Conservation (phyloP, 2,329 filamentous ascomycete species). For the Purpureocillium takamizusanense region DNA sequence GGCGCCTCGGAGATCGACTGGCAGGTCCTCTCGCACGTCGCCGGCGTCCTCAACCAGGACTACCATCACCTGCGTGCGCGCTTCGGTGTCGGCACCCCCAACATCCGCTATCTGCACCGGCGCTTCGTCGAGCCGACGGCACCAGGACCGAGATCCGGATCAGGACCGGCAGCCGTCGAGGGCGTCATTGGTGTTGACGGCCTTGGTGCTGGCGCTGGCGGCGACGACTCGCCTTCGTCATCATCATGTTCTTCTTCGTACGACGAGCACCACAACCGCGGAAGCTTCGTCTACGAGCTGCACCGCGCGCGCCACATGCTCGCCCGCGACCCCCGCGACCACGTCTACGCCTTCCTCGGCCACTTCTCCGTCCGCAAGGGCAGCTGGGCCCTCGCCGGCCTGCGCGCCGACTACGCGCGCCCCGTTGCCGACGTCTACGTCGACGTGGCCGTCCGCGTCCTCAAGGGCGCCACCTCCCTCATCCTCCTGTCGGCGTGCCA, state of each 20-base stretch:
- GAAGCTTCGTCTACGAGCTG: conserved; percentile 25
- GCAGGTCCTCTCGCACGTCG: conserved; percentile 20
- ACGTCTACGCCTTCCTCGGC: conserved; percentile 25
- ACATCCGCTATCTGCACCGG: conserved; percentile 20
- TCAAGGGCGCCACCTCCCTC: conserved; percentile 17
- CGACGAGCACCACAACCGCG: conserved; percentile 19
- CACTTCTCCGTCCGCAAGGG: conserved; percentile 20
- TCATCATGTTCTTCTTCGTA: too few species aligned
- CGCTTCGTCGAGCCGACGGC: conserved; percentile 22
- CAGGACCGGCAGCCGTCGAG: too few species aligned
- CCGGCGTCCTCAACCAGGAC: conserved; percentile 19
- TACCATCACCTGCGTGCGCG: conserved; percentile 21
- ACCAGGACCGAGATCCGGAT: too few species aligned
- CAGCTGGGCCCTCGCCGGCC: conserved; percentile 11
- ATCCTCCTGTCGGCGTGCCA: conserved; percentile 21
- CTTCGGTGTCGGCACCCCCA: conserved; percentile 21
- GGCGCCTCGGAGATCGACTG: conserved; percentile 22
- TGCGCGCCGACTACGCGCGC: conserved; percentile 19
- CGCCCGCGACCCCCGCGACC: conserved; percentile 22
- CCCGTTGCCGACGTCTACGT: conserved; percentile 21
- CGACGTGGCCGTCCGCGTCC: conserved; percentile 20
- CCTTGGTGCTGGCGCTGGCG: too few species aligned
- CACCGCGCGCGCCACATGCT: conserved; percentile 23
- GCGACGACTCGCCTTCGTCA: too few species aligned
- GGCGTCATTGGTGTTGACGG: too few species aligned